Percentiles rank a stretch among this genome's conserved stretches.
These are phyloP conservation scores for Dinochytrium kinnereticum DNA, from an alignment of 371 early-diverging fungal species.

Conservation along the genomic window DNA sequence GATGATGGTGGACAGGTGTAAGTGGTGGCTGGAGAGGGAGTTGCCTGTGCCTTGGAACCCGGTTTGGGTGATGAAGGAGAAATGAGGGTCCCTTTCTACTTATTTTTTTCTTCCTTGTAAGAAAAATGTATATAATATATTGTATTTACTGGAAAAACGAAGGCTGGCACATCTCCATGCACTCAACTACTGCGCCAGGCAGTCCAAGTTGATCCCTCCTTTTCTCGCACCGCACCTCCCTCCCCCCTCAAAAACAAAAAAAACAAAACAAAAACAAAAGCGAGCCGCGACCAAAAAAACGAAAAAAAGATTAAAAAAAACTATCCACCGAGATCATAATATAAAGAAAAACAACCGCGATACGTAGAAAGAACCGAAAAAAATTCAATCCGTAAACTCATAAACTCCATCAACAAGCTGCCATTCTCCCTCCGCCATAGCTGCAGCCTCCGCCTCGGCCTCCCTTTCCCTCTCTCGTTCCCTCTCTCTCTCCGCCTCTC, in stretches of 20 bases:
- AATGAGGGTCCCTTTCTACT: no score
- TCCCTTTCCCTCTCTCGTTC: neutral
- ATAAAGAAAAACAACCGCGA: neutral
- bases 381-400: slow-evolving; percentile 22
- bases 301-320: neutral
- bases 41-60: neutral
- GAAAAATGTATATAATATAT: neutral
- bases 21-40: neutral
- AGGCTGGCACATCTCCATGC: no score
- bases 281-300: no score
- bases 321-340: no score
- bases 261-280: no score
- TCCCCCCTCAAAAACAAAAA: neutral
- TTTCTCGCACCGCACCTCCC: neutral
- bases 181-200: no score
- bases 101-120: no score
- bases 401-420: slow-evolving; percentile 22
- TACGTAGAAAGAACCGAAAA: neutral
- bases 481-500: slow-evolving; percentile 12
- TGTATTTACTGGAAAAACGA: neutral
- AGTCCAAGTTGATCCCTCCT: no score
- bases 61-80: neutral
- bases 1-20: neutral
- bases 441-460: slow-evolving; percentile 10
- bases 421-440: slow-evolving; percentile 8